Evolutionary conservation across 805 yeast genomes (phyloP), one percentile per base, ranked within the genome.

Genomic region (Candida pseudofarinosa): DNA sequence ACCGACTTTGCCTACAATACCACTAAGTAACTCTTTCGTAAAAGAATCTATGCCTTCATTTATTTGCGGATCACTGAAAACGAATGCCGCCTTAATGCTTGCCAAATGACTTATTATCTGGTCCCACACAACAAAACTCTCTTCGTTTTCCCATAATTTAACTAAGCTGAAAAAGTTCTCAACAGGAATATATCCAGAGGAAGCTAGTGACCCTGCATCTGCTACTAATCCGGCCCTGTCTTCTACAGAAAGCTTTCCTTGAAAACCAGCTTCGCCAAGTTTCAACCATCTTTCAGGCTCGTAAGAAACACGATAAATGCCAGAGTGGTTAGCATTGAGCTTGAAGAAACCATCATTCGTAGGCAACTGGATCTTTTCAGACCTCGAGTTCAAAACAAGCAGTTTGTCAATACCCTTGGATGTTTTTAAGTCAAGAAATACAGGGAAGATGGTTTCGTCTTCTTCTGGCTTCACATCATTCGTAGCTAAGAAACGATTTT

Each of bases 141-240:
- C 46, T 63, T 82, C 88, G 15, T 63, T 55, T 34, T 75, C 72
- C 87, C 88, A 81, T 15, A 74, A 69, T 43, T 76, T 71, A 34
- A 83, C 73, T 56, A 84, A 75, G 46, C 71, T 66, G 51, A 84
- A 74, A 56, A 83, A 73, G 52, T 74, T 80, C 3, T 79, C 69
- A 28, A 88, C 77, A 19, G 81, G 69, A 43, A 83, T 77, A 53
- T 76, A 74, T 23, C 91, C 93, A 14, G 91, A 80, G 20, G 81
- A 67, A 4, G 91, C 79, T 51, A 85, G 71, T 6, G 88, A 77
- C 41, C 76, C 79, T 15, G 86, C 86, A 65, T 86, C 95, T n/a
- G 90, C 85, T 38, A 85, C 84, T 52, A 84, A 73, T 35, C 90
- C 91, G 42, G 83, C 80, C 63, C 88, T 79, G 63, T 86, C 93